Evolutionary conservation across 305 asterid species (phyloP).

Genomic region (Plantago lanceolata): DNA sequence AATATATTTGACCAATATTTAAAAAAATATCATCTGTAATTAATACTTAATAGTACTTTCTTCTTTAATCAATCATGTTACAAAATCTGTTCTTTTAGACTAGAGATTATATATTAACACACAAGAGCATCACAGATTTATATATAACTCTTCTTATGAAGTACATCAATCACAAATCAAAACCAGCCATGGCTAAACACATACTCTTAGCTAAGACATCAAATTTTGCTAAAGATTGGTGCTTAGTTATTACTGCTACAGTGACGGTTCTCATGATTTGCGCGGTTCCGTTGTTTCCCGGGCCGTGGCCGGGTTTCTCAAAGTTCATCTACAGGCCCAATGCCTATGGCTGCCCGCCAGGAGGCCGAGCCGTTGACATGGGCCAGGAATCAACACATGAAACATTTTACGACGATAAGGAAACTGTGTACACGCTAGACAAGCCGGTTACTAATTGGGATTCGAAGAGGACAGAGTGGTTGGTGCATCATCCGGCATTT

Average conservation of each 20-base stretch:
- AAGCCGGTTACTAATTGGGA: constrained; percentile 53
- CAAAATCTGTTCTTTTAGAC: too few species aligned
- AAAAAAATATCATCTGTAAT: too few species aligned
- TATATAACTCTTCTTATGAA: too few species aligned
- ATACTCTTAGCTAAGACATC: constrained; percentile 26
- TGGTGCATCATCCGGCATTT: constrained; percentile 36
- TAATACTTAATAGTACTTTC: too few species aligned
- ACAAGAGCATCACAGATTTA: too few species aligned
- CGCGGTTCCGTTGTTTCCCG: constrained; percentile 34
- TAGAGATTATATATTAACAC: too few species aligned
- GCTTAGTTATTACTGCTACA: constrained; percentile 20
- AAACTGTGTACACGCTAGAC: constrained; percentile 42
- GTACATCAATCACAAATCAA: too few species aligned
- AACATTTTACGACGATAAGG: constrained; percentile 58
- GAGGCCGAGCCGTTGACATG: constrained; percentile 19
- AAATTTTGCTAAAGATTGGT: constrained; percentile 18
- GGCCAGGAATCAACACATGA: constrained; percentile 30
- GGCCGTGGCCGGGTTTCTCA: constrained; percentile 34
- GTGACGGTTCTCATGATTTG: constrained; percentile 28
- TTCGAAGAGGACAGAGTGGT: constrained; percentile 49
- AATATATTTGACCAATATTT: too few species aligned
- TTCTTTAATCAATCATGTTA: too few species aligned
- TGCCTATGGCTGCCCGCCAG: neutral
- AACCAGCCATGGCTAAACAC: constrained; percentile 41
- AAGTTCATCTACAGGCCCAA: constrained; percentile 23